Base-by-base conservation (phyloP, 768 basidiomycete species). In the Cystobasidium ongulense region DNA sequence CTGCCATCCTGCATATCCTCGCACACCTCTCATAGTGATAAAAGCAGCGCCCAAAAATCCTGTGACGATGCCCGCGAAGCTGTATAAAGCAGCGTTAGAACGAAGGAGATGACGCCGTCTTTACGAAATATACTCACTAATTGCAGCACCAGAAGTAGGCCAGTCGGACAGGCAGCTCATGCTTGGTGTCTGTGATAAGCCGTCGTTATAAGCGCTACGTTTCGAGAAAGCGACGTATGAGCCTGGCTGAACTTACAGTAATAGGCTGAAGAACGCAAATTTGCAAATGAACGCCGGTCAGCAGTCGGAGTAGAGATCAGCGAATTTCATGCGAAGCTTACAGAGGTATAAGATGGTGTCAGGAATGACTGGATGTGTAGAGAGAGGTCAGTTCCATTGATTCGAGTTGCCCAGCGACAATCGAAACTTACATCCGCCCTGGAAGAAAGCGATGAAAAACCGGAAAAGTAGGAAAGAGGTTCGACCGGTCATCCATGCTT, bases 31-130 rank as follows among this genome's bases (percentile, higher is more conserved):
- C 81, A 82, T 80, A 70, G 80, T 63, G 18, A 81, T 76, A 2
- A 82, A 74, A 21, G 80, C 82, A 0, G 79, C 80, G 0, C 79
- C 82, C 1, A 81, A 64, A 68, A 81, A 80, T 25, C 75, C 74
- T 7, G 75, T 76, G 18, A 81, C 64, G 7, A 80, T 31, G 57
- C 18, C 39, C 8, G 39, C 39, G 39, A 41, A 41, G 38, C n/a
- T 39, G 27, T 27, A 11, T 39, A 31, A 63, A 21, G 64, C n/a
- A 43, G 21, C 4, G 10, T 33, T n/a, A 11, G 8, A 35, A 31
- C 31, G 62, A 39, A 15, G 31, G 62, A 4, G 23, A 63, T n/a
- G 63, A 62, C 27, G 23, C 25, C 62, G 73, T 77, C 53, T 72
- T 76, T 29, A 21, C 73, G n/a, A 11, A n/a, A 54, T n/a, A n/a